phyloP scores from a whole-genome alignment of 371 early-diverging fungal species.

The Syncephalastrum contaminatum region DNA sequence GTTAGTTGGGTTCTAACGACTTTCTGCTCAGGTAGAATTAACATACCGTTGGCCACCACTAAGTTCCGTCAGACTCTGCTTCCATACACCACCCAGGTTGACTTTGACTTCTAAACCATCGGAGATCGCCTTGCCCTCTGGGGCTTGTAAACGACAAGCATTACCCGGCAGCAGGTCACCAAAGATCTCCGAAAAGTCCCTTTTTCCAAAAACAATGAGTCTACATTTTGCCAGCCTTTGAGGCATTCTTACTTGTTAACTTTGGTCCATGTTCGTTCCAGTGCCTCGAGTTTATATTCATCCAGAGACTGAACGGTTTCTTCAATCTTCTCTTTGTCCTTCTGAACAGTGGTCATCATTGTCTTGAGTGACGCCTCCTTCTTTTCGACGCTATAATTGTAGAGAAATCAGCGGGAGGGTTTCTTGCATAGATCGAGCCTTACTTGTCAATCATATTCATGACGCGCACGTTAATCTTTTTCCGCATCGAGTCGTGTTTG shows the following conservation, averaged over 20 bases:
- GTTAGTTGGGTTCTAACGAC: neutral
- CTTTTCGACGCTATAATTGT: constrained; percentile 73
- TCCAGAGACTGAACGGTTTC: constrained; percentile 90
- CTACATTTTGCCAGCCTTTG: neutral
- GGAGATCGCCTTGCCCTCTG: constrained; percentile 78
- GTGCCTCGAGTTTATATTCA: constrained; percentile 85
- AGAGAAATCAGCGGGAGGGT: neutral
- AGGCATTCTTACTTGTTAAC: constrained; percentile 72
- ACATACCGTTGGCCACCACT: constrained; percentile 97
- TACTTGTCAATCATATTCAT: constrained; percentile 93
- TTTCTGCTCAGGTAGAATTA: neutral
- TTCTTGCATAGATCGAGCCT: constrained; percentile 2
- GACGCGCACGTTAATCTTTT: constrained; percentile 91
- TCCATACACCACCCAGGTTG: constrained; percentile 97
- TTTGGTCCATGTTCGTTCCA: constrained; percentile 86
- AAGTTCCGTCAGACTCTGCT: constrained; percentile 94
- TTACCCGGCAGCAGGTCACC: constrained; percentile 92
- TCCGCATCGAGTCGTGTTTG: constrained; percentile 75
- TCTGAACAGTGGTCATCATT: constrained; percentile 86
- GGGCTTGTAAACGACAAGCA: constrained; percentile 83
- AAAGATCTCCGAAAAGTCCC: constrained; percentile 96
- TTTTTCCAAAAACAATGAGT: constrained; percentile 11
- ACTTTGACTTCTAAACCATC: constrained; percentile 96
- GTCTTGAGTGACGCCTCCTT: constrained; percentile 81
- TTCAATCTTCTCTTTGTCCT: constrained; percentile 94